phyloP scores from a whole-genome alignment of 306 rosid genomes.

The Lathyrus oleraceus region DNA sequence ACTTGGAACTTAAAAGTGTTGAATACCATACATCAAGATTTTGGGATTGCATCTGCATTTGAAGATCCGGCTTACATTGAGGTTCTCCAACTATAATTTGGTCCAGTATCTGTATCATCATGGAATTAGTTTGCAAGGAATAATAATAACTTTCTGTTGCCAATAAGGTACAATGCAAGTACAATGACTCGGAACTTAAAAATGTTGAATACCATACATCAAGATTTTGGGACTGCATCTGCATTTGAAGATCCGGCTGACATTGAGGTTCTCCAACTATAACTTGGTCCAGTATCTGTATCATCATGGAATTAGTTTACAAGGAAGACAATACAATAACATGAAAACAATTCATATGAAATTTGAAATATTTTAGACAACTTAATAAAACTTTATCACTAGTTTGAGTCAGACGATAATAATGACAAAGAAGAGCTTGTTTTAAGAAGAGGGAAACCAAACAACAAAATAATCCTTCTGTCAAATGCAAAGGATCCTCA shows the following conservation, averaged over 20 bases:
- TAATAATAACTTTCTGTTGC: constrained; percentile 8
- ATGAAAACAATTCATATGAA: not conserved
- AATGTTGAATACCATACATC: constrained; percentile 30
- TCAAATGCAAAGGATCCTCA: constrained; percentile 7
- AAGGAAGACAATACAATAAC: constrained; percentile 1
- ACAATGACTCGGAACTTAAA: constrained; percentile 19
- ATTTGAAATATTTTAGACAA: not conserved
- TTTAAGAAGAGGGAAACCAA: constrained; percentile 17
- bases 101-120: constrained; percentile 34
- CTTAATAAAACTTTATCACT: not conserved
- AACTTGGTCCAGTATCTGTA: constrained; percentile 31
- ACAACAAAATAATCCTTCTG: not conserved
- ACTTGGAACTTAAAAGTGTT: constrained; percentile 13
- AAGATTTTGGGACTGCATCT: constrained; percentile 40
- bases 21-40: constrained; percentile 38
- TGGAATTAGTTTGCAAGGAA: constrained; percentile 23
- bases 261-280: constrained; percentile 31
- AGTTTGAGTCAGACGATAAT: not conserved
- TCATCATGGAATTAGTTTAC: constrained; percentile 29
- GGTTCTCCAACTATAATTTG: constrained; percentile 30
- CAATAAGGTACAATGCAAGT: constrained; percentile 15
- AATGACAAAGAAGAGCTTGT: constrained; percentile 15
- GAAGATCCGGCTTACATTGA: constrained; percentile 35
- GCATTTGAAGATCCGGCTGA: constrained; percentile 35
- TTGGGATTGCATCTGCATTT: constrained; percentile 37